Evolutionary conservation across 78 protist species (phyloP).

Genomic region (Dictyostelium firmibasis): DNA sequence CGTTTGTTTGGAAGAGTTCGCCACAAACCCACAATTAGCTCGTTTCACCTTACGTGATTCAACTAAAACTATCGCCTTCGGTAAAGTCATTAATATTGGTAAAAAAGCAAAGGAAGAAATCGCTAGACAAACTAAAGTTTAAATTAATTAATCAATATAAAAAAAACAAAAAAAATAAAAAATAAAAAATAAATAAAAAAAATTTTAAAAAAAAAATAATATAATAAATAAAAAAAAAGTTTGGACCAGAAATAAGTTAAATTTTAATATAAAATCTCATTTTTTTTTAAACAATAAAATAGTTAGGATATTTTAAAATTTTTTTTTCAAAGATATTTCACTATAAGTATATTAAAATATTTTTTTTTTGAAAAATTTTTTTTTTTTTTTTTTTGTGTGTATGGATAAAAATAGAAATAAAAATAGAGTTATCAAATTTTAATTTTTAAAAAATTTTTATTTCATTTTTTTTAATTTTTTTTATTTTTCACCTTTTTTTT

Average conservation of each 20-base stretch:
- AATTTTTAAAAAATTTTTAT: not conserved
- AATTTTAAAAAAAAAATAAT: not conserved
- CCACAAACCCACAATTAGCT: slow-evolving; percentile 90
- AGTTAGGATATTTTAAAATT: not conserved
- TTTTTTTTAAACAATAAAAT: too few species aligned
- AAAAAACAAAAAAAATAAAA: not conserved
- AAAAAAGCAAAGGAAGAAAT: slow-evolving; percentile 60
- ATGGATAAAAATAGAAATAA: not conserved
- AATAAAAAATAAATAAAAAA: not conserved
- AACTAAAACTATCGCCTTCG: slow-evolving; percentile 82
- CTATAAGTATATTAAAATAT: too few species aligned
- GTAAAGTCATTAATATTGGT: slow-evolving; percentile 64
- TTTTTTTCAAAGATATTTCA: too few species aligned
- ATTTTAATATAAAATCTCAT: too few species aligned
- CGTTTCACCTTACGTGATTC: slow-evolving; percentile 97
- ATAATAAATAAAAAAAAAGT: not conserved
- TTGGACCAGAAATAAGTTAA: too few species aligned
- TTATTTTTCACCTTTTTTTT: not conserved
- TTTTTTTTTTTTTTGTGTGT: not conserved
- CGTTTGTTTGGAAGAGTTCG: slow-evolving; percentile 90
- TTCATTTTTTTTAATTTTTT: too few species aligned
- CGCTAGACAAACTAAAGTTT: not conserved
- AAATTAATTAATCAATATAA: not conserved
- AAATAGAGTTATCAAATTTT: not conserved
- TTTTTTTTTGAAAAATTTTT: too few species aligned